Evolutionary conservation across 2,329 filamentous ascomycete genomes (phyloP).

Genomic region (Alternaria alternata): DNA sequence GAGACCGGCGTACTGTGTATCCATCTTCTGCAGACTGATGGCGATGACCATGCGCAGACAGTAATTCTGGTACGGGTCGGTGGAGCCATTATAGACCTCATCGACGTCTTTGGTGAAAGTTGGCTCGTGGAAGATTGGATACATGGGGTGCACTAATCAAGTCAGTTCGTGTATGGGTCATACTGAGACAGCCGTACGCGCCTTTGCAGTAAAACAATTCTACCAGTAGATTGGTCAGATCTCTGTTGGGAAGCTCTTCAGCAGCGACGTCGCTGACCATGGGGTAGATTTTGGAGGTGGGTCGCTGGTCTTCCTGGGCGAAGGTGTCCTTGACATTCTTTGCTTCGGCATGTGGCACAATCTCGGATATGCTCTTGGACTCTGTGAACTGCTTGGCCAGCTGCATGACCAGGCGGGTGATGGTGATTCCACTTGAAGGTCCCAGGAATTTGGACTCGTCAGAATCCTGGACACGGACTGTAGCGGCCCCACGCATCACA

Average conservation of each 20-base stretch:
- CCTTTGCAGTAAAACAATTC: conserved; percentile 88
- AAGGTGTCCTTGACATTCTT: conserved; percentile 74
- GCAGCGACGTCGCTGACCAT: conserved; percentile 88
- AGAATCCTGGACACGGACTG: conserved; percentile 83
- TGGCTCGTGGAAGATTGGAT: conserved; percentile 85
- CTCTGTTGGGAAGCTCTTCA: conserved; percentile 74
- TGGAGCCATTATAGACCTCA: conserved; percentile 78
- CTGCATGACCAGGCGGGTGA: conserved; percentile 94
- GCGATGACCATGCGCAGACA: conserved; percentile 90
- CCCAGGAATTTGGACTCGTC: conserved; percentile 92
- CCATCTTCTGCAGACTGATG: conserved; percentile 92
- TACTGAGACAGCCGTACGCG: conserved; percentile 44
- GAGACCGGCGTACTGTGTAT: conserved; percentile 86
- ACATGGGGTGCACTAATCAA: conserved; percentile 79
- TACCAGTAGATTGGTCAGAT: conserved; percentile 78
- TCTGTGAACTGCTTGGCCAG: conserved; percentile 93
- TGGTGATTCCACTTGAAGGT: conserved; percentile 93
- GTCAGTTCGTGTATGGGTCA: conserved; percentile 23
- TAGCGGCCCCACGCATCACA: conserved; percentile 84
- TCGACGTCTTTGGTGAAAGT: conserved; percentile 79
- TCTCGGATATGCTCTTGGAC: conserved; percentile 87
- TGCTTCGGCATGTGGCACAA: conserved; percentile 79
- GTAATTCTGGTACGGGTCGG: conserved; percentile 85
- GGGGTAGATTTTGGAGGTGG: conserved; percentile 83
- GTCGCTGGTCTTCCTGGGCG: conserved; percentile 69